Base-by-base conservation (phyloP, 2,329 filamentous ascomycete species). In the Phialophora macrospora region DNA sequence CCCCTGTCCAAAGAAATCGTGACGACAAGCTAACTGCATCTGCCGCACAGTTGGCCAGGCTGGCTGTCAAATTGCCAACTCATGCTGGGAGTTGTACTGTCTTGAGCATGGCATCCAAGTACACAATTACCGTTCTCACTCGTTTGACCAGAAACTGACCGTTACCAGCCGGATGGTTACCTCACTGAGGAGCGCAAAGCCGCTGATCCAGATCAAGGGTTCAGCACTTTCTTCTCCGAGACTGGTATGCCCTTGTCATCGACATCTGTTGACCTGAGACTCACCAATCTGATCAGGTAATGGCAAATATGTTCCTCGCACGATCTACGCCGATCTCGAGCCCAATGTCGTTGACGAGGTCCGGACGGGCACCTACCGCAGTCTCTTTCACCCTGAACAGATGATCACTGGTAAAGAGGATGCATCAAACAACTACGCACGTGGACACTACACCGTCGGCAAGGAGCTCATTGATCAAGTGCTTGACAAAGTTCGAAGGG, bases 401-500 rank as follows among this genome's bases (percentile, higher is more conserved):
- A 97, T 99, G 94, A 97, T 99, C 83, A 97, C 92, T 72, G 95
- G 95, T 83, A 98, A 98, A 90, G 95, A 98, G 87, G 95, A 98
- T 89, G 95, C 95, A 74, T 97, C 94, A 74, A 99, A 99, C 91
- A 99, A 99, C 90, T 98, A 98, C 79, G 95, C 95, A 75, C 94
- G 95, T 87, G 95, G 95, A 74, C 95, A 99, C 87, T 99, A 99
- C 88, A 99, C 95, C 71, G 93, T 98, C 75, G 95, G 95, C 80
- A 98, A 98, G 88, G 95, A 99, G 87, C 88, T 99, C 81, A 97
- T 98, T 75, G 95, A 99, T 81, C 90, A 93, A 80, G 95, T 98
- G 70, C 85, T 98, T 74, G 95, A 99, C 87, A 96, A 96, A 88
- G 91, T 99, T 73, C 92, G 95, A 81, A 92, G 92, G 75, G 93